A percentile compares a stretch with the other conserved stretches of the same genome.
phyloP scores from a whole-genome alignment of 1,284 basidiomycete species.

The Ustilago nuda region DNA sequence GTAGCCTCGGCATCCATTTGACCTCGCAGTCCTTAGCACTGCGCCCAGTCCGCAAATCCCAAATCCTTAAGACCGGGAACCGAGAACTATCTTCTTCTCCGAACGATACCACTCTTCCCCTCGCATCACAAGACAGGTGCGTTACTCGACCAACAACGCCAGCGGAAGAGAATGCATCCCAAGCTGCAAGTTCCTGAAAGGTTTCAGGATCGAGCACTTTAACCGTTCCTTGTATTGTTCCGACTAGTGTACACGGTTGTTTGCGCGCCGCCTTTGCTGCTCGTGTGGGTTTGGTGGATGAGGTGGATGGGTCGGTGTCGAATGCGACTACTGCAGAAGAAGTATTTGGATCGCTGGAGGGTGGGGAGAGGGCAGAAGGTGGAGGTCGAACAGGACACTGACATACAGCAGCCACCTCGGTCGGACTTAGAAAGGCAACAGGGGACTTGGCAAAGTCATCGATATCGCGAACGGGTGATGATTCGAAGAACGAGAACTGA shows the following conservation, averaged over 20 bases:
- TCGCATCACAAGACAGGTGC: constrained; percentile 54
- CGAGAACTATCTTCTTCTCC: constrained; percentile 57
- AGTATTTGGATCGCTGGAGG: background rate
- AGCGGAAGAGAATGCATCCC: constrained; percentile 54
- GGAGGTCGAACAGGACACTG: constrained; percentile 52
- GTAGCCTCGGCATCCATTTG: constrained; percentile 51
- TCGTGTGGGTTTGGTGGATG: constrained; percentile 1
- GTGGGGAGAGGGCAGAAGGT: constrained; percentile 4
- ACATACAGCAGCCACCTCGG: constrained; percentile 55
- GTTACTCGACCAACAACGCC: constrained; percentile 45
- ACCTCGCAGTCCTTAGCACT: constrained; percentile 9
- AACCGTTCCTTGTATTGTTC: constrained; percentile 47
- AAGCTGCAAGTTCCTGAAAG: constrained; percentile 46
- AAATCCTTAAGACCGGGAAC: constrained; percentile 62
- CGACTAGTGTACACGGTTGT: constrained; percentile 52
- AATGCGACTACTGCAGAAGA: constrained; percentile 7
- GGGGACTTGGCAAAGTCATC: constrained; percentile 55
- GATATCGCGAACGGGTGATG: constrained; percentile 47
- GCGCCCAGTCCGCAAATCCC: constrained; percentile 57
- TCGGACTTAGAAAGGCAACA: constrained; percentile 39
- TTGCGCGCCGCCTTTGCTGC: constrained; percentile 2
- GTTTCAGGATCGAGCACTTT: constrained; percentile 58
- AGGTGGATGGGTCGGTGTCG: constrained; percentile 11
- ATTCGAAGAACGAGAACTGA: constrained; percentile 61
- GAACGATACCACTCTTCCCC: constrained; percentile 50